Evolutionary conservation across 306 rosid species (phyloP), one percentile per base, ranked within the genome.

Genomic region (Medicago truncatula): DNA sequence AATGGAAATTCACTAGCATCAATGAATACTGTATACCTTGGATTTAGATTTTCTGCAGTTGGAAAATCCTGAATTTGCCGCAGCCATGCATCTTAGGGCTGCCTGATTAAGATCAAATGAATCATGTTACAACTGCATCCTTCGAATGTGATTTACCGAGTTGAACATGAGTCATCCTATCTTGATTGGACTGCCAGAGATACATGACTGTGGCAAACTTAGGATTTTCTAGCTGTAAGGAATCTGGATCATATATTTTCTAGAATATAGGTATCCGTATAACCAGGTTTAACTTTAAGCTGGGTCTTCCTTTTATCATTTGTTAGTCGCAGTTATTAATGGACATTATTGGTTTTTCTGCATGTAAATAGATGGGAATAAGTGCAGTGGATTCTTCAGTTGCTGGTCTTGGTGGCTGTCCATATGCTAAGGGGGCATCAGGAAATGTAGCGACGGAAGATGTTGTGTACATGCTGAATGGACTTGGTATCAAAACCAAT

Each of bases 381-480:
- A 71, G 82, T 74, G 70, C 74, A 46, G 82, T 81, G 57, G 85
- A 81, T 81, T 81, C 85, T 28, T 81, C 85, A 2, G 77, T 81
- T 57, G 68, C 78, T 10, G 85, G 85, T 23, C 85, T 81, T 20
- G 85, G 82, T 57, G 85, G 85, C 43, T 76, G 81, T 65, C 82
- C 82, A 36, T 81, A 81, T 81, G 85, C 85, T 3, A 76, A 76
- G 70, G 85, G 82, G 8, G 85, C 85, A 71, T 71, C 85, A 56
- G 85, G 85, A 71, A 91, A 93, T 54, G 93, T 92, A 36, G 92
- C 97, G 13, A 90, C 93, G 14, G 98, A 92, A 86, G 98, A 95
- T 81, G 98, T 95, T 41, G 91, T 95, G 44, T 95, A 95, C 89
- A 88, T 88, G 98, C 90, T 92, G 56, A 83, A 84, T 71, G 98